A percentile compares a stretch with the other conserved stretches of the same genome.
Evolutionary conservation across 129 eudicot genomes (phyloP).

Genomic region (Daucus carota): DH1_v3.0 NC_030389.2:39983501-39984000

Average conservation of each 20-base stretch:
- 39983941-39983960: background rate
- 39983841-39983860: background rate
- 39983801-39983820: background rate
- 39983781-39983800: background rate
- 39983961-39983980: background rate
- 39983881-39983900: background rate
- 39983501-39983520: background rate
- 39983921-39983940: background rate
- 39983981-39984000: background rate
- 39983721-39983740: background rate
- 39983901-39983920: background rate
- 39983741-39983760: background rate
- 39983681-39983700: background rate
- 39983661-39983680: background rate
- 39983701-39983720: background rate
- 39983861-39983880: background rate
- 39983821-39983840: background rate
- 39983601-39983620: background rate
- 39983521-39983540: background rate
- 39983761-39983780: background rate
- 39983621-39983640: background rate
- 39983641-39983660: background rate
- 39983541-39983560: background rate
- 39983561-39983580: background rate
- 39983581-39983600: background rate